Evolutionary conservation across 768 basidiomycete species (phyloP).

Genomic region (Termitomyces sp.): DNA sequence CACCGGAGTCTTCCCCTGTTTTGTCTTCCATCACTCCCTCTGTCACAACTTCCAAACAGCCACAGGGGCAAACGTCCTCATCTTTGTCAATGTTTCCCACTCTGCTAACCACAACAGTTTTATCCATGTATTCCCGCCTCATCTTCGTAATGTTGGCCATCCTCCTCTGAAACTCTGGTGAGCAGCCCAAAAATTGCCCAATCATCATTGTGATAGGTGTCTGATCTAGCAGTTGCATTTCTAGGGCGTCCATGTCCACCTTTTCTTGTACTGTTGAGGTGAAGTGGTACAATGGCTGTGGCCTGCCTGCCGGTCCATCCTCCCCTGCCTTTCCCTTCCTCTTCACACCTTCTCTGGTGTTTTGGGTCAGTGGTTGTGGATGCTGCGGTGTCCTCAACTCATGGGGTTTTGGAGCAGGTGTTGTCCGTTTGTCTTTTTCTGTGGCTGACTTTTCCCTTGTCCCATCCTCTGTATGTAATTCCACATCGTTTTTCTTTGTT

Average conservation of each 20-base stretch:
- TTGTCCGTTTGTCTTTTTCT: background rate
- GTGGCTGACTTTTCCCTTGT: background rate
- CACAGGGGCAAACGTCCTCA: background rate
- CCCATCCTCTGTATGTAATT: too few relatives aligned
- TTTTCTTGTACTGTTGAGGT: background rate
- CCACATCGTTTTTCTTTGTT: too few relatives aligned
- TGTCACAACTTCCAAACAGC: background rate
- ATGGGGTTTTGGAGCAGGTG: background rate
- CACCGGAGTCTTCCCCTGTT: background rate
- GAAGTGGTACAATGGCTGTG: background rate
- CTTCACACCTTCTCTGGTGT: rapidly evolving
- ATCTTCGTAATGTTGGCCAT: slow-evolving; percentile 8
- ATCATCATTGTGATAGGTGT: background rate
- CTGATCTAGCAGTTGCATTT: background rate
- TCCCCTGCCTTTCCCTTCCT: background rate
- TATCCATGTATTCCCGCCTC: background rate
- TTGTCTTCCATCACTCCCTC: background rate
- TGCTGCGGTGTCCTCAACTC: background rate
- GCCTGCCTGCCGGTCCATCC: background rate
- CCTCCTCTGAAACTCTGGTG: slow-evolving; percentile 1
- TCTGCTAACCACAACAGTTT: background rate
- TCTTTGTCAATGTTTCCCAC: rapidly evolving
- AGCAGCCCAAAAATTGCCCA: background rate
- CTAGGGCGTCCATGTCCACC: background rate
- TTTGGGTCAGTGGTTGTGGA: background rate